These are phyloP conservation scores for Melaleuca alternifolia DNA, from an alignment of 345 rosid genomes.

Conservation along the genomic window DNA sequence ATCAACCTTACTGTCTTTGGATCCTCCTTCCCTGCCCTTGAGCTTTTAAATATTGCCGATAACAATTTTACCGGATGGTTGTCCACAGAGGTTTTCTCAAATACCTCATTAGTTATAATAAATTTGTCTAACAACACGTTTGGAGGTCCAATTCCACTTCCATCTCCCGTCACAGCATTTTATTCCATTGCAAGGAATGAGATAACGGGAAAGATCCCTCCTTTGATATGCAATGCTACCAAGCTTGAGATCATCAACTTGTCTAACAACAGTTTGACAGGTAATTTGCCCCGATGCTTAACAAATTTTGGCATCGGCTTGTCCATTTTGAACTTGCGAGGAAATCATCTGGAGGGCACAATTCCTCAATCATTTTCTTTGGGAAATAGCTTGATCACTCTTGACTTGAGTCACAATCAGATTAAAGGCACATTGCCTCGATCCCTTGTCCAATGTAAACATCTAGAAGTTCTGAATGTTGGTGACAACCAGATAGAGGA, in stretches of 20 bases:
- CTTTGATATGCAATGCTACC: neutral
- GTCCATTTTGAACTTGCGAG: too few relatives aligned
- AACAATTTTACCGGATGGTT: neutral
- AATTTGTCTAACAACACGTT: neutral
- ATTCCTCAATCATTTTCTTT: too few relatives aligned
- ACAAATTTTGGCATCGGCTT: too few relatives aligned
- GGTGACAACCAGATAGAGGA: neutral
- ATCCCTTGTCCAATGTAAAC: neutral
- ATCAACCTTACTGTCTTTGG: neutral
- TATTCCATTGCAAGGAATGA: neutral
- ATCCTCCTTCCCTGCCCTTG: neutral
- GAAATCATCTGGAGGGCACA: too few relatives aligned
- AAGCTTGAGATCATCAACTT: neutral
- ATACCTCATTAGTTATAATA: neutral
- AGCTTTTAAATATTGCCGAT: neutral
- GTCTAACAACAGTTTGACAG: neutral
- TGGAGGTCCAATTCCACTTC: neutral
- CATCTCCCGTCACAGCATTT: neutral
- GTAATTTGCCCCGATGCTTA: neutral
- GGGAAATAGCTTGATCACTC: neutral
- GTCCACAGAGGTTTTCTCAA: neutral
- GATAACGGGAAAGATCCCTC: neutral
- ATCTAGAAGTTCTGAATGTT: constrained; percentile 3
- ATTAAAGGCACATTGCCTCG: neutral
- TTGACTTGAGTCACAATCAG: neutral